phyloP scores from a whole-genome alignment of 2,329 filamentous ascomycete genomes.

The Pseudocercospora fijiensis region DNA sequence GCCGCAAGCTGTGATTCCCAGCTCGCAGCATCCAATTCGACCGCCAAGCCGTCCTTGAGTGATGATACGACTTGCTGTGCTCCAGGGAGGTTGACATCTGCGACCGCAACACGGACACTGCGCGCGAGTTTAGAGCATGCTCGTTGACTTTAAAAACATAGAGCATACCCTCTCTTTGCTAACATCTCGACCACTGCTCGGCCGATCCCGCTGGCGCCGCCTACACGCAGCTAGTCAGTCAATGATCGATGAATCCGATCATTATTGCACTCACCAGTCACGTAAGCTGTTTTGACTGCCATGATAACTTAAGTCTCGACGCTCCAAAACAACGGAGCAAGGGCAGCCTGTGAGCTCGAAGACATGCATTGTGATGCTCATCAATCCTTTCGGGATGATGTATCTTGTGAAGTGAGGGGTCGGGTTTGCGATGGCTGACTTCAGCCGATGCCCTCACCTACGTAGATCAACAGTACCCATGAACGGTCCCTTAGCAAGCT shows the following conservation, averaged over 20 bases:
- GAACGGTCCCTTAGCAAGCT: neutral
- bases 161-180: constrained; percentile 28
- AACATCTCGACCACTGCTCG: constrained; percentile 38
- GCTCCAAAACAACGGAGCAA: no score
- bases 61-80: constrained; percentile 31
- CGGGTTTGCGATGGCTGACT: neutral
- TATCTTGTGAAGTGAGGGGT: neutral
- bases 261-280: constrained; percentile 11
- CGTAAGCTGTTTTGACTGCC: constrained; percentile 18
- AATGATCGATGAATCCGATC: no score
- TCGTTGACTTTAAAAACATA: neutral
- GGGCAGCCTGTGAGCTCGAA: neutral
- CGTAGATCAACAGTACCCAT: neutral
- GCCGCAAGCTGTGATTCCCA: constrained; percentile 42
- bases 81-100: constrained; percentile 40
- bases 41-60: constrained; percentile 28
- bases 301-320: neutral
- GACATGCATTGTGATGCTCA: neutral
- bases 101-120: constrained; percentile 53
- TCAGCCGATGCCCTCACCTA: neutral
- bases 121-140: neutral
- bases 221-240: constrained; percentile 7
- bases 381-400: neutral
- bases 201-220: constrained; percentile 38
- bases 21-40: constrained; percentile 37